Base-by-base conservation (phyloP, 2,329 filamentous ascomycete species). In the Ceratocystis cubensis region DNA sequence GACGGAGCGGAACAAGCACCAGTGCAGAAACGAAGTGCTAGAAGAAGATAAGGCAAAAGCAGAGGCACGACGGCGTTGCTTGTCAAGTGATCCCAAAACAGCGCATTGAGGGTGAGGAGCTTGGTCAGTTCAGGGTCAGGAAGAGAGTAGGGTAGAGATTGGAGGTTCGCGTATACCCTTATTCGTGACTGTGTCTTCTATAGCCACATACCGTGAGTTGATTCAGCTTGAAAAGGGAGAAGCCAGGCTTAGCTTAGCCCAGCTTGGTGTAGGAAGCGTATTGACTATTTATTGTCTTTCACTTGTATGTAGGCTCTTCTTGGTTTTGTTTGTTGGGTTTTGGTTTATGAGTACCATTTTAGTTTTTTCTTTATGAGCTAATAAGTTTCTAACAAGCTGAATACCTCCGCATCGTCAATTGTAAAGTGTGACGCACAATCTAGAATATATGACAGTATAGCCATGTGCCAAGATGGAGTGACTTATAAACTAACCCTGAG, bases 321-420 rank as follows among this genome's bases (percentile, higher is more conserved):
- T 50, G 56, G 17, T 64, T 22, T 59, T 67, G 37, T 57, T 50
- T 53, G 50, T 44, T 20, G 30, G 28, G 41, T 48, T 68, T 37
- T 45, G 20, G 25, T 66, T 57, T 63, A 13, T 67, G 65, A 20
- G 22, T 33, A 48, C 3, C 28, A 20, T 61, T 65, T 2, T 25
- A 41, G 33, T 45, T 67, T 59, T 33, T 59, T 37, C 2, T 59
- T 59, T n/a, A 59, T 59, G 28, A 17, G 5, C 50, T 46, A n/a
- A 13, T 45, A 22, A 13, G 37, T 7, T 50, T 63, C 8, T 63
- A 13, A 41, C 10, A 41, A 15, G 10, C 37, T 41, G 37, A 41
- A 41, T 4, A 15, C 37, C 37, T 41, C 13, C 13, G 5, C 37
- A 41, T 15, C 37, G 13, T 41, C 37, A 41, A 1, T 15, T 53